phyloP scores from a whole-genome alignment of 768 basidiomycete species.

The Strobilomyces confusus region DNA sequence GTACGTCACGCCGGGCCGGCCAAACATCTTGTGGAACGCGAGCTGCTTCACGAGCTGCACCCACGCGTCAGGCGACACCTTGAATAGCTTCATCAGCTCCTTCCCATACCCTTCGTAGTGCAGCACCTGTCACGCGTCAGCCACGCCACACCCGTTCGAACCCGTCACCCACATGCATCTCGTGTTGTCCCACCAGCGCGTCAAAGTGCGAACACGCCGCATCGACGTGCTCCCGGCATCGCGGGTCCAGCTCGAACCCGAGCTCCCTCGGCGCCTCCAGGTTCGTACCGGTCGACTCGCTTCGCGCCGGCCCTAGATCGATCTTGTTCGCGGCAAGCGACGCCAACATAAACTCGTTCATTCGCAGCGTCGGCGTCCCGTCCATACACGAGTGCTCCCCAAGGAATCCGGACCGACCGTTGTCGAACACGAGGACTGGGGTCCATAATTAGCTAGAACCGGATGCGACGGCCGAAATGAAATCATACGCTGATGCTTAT shows the following conservation, averaged over 20 bases:
- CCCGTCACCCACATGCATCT: conserved; percentile 56
- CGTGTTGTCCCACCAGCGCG: conserved; percentile 70
- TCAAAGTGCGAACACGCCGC: conserved; percentile 68
- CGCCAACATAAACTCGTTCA: conserved; percentile 92
- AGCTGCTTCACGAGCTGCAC: conserved; percentile 95
- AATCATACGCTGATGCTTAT: conserved; percentile 86
- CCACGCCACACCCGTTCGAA: not conserved
- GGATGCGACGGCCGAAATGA: not conserved
- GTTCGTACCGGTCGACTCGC: conserved; percentile 30
- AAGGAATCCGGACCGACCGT: conserved; percentile 91
- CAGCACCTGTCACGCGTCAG: conserved; percentile 48
- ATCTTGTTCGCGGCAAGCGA: conserved; percentile 68
- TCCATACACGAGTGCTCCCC: conserved; percentile 90
- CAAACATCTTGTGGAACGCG: conserved; percentile 84
- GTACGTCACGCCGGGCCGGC: conserved; percentile 77
- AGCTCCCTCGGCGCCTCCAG: conserved; percentile 65
- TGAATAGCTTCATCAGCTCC: conserved; percentile 74
- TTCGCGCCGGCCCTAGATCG: conserved; percentile 59
- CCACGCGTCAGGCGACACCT: conserved; percentile 90
- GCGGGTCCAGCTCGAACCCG: conserved; percentile 59
- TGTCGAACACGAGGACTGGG: conserved; percentile 88
- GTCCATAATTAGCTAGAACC: conserved; percentile 1
- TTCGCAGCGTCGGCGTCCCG: conserved; percentile 89
- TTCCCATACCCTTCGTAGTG: conserved; percentile 92
- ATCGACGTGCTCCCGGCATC: conserved; percentile 49